Evolutionary conservation across 2,329 filamentous ascomycete species (phyloP).

Genomic region (Colletotrichum graminicola): DNA sequence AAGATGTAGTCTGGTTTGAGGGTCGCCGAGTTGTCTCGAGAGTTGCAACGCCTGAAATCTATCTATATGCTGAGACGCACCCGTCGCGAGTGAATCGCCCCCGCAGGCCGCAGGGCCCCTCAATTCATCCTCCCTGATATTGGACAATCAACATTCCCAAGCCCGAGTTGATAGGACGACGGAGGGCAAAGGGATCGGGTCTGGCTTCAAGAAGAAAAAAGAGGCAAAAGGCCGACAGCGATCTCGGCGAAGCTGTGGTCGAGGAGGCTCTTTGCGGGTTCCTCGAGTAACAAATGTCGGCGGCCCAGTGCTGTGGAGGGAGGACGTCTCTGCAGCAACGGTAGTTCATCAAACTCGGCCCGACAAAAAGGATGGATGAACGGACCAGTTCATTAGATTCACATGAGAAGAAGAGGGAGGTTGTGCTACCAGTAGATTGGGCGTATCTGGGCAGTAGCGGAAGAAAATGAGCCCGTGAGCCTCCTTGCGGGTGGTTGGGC

Average conservation of each 20-base stretch:
- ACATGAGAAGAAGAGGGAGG: background rate
- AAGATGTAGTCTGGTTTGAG: background rate
- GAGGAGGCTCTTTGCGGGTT: slow-evolving; percentile 36
- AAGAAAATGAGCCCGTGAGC: background rate
- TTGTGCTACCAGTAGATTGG: slow-evolving; percentile 8
- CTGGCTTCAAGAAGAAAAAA: too few species aligned
- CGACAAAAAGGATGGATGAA: slow-evolving; percentile 8
- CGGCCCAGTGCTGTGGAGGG: slow-evolving; percentile 4
- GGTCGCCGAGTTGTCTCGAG: background rate
- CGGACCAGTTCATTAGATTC: slow-evolving; percentile 14
- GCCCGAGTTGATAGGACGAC: background rate
- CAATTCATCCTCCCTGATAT: background rate
- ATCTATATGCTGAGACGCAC: background rate
- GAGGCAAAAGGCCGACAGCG: background rate
- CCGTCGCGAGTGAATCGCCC: background rate
- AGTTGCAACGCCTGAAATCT: background rate
- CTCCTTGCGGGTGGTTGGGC: slow-evolving; percentile 15
- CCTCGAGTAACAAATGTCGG: slow-evolving; percentile 19
- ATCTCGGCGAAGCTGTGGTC: slow-evolving; percentile 16
- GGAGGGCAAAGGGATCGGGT: background rate
- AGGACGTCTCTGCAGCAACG: slow-evolving; percentile 3
- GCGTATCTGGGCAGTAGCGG: slow-evolving; percentile 10
- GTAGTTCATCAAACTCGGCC: slow-evolving; percentile 27
- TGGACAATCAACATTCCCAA: background rate
- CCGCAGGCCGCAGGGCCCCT: background rate